A percentile compares a stretch with the other conserved stretches of the same genome.
These are phyloP conservation scores for Umbelopsis ramanniana DNA, from an alignment of 192 early-diverging fungal genomes.

Conservation along the genomic window DNA sequence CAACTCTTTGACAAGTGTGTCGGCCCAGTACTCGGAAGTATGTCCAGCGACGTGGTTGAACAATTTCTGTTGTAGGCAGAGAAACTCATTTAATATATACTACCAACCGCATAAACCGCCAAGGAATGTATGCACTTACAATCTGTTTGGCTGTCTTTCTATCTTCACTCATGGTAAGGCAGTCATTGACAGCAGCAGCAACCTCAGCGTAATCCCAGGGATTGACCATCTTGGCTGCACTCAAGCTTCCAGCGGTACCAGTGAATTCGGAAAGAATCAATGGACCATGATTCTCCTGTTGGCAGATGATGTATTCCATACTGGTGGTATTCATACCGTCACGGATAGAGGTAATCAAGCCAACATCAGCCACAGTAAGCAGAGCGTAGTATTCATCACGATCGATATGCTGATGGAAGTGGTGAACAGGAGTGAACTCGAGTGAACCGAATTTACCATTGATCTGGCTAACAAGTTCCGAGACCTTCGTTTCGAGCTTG, in stretches of 20 bases:
- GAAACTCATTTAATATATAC: neutral
- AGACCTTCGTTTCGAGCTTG: constrained; percentile 82
- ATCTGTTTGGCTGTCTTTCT: constrained; percentile 67
- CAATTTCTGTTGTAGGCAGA: constrained; percentile 56
- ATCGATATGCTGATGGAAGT: constrained; percentile 92
- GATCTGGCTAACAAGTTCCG: constrained; percentile 89
- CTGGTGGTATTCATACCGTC: constrained; percentile 99
- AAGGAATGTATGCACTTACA: constrained; percentile 39
- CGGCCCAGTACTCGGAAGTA: constrained; percentile 89
- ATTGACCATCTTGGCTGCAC: constrained; percentile 85
- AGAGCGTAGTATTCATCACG: constrained; percentile 97
- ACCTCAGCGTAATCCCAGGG: constrained; percentile 89
- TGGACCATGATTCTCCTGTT: constrained; percentile 84
- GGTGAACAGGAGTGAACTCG: constrained; percentile 93
- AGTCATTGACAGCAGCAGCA: constrained; percentile 77
- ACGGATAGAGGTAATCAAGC: constrained; percentile 91
- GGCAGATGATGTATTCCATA: constrained; percentile 95
- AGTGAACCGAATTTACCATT: constrained; percentile 95
- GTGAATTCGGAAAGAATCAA: constrained; percentile 97
- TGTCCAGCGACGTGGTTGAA: constrained; percentile 79
- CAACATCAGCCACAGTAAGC: constrained; percentile 92
- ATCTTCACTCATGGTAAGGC: constrained; percentile 65
- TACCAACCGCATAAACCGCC: no score
- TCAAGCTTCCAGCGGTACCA: constrained; percentile 87
- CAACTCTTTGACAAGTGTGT: constrained; percentile 80